These are phyloP conservation scores for Cymbopogon flexuosus DNA, from an alignment of 202 grass and related monocot genomes.

Conservation along the genomic window DNA sequence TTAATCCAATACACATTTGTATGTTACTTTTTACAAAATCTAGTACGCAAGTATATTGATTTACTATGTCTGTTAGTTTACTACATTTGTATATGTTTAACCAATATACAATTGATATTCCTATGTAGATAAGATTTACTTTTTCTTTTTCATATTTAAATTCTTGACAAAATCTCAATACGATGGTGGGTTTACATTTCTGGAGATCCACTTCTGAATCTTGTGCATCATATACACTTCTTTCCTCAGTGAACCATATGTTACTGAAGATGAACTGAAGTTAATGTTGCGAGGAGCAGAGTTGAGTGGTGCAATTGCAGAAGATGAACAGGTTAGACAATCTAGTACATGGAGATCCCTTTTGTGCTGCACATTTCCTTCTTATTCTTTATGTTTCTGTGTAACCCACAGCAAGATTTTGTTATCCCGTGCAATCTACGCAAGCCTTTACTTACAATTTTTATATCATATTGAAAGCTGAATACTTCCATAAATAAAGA, in stretches of 20 bases:
- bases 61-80: not conserved
- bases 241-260: slow-evolving; percentile 82
- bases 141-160: not conserved
- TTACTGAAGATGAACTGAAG: slow-evolving; percentile 97
- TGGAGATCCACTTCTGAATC: slow-evolving; percentile 20
- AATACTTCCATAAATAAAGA: not conserved
- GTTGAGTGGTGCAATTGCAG: slow-evolving; percentile 93
- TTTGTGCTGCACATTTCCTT: not conserved
- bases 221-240: slow-evolving; percentile 29
- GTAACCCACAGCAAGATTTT: slow-evolving; percentile 4
- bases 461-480: not conserved
- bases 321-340: slow-evolving; percentile 88
- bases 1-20: not conserved
- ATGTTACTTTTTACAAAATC: not conserved
- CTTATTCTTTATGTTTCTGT: slow-evolving; percentile 15
- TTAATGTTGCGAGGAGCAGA: slow-evolving; percentile 95
- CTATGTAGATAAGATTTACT: not conserved
- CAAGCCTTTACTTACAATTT: not conserved
- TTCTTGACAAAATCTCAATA: not conserved
- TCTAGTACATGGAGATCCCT: not conserved
- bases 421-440: not conserved
- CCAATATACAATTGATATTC: not conserved
- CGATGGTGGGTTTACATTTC: slow-evolving; percentile 23
- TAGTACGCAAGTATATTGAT: not conserved
- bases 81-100: not conserved